Base-by-base conservation (phyloP, 768 basidiomycete species). In the Xerocomellus intermedius region DNA sequence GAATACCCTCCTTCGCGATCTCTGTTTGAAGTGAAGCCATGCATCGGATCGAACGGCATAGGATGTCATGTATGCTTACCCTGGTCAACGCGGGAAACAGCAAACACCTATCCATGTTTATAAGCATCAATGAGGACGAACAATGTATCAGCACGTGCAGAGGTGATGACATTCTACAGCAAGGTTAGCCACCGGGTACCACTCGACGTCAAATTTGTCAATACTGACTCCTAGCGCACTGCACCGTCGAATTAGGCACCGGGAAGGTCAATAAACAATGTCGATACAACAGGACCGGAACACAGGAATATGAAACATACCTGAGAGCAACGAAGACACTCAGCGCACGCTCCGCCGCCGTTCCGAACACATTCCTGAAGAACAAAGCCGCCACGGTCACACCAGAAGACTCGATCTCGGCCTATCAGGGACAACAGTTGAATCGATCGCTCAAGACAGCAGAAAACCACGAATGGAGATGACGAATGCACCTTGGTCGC, bases 1-100 rank as follows among this genome's bases (percentile, higher is more conserved):
- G n/a, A n/a, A 84, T 70, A 1, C 83, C 83, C 62, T 83, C 83
- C 56, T 85, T 85, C 5, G 83, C 83, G 5, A 85, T 76, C 49
- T 84, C 83, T 79, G 50, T 32, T 8, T 8, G 8, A 14, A 38
- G 21, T 8, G n/a, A 33, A 26, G 12, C 17, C 10, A 22, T 0
- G 17, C 10, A 1, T 26, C 13, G 2, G 8, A 3, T 14, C 36
- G 42, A 17, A 36, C 3, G 2, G 9, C 13, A 19, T 6, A 4
- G 8, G 3, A 37, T 3, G 13, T 12, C 0, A 19, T 8, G 32
- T 21, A 14, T 35, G 0, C 48, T 24, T n/a, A 74, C 78, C 77
- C 71, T 84, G 83, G 52, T 83, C 83, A 3, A 84, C 74, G 17
- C 79, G 75, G 0, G 79, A 67, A 3, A 79, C 75, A 13, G 79